A percentile compares a stretch with the other conserved stretches of the same genome.
phyloP scores from a whole-genome alignment of 805 yeast species.

The Lachancea sp. region DNA sequence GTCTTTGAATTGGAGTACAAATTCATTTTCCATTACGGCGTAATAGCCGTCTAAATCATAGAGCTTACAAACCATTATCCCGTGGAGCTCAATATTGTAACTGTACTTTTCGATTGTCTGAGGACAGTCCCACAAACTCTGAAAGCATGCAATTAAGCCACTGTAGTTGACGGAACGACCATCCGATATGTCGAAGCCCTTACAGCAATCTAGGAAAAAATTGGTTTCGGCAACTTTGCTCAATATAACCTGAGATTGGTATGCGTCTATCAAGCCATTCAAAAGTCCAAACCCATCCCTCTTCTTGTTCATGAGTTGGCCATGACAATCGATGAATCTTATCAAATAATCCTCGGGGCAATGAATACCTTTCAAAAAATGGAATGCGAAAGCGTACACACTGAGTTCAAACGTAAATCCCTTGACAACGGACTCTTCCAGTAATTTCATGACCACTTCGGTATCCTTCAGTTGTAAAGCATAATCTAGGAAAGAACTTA shows the following conservation, averaged over 20 bases:
- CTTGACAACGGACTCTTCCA: slow-evolving; percentile 37
- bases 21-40: slow-evolving; percentile 22
- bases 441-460: slow-evolving; percentile 32
- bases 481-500: slow-evolving; percentile 25
- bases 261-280: slow-evolving; percentile 21
- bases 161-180: slow-evolving; percentile 18
- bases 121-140: slow-evolving; percentile 28
- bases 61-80: slow-evolving; percentile 34
- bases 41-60: slow-evolving; percentile 33
- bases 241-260: slow-evolving; percentile 21
- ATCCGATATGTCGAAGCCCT: slow-evolving; percentile 17
- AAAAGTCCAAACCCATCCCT: slow-evolving; percentile 29
- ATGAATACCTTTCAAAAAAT: slow-evolving; percentile 28
- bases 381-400: slow-evolving; percentile 32
- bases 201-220: slow-evolving; percentile 29
- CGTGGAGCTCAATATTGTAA: slow-evolving; percentile 28
- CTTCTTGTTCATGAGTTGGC: slow-evolving; percentile 17
- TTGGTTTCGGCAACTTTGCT: slow-evolving; percentile 24
- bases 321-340: slow-evolving; percentile 33
- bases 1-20: slow-evolving; percentile 30
- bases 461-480: slow-evolving; percentile 28
- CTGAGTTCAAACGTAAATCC: slow-evolving; percentile 28
- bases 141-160: slow-evolving; percentile 32
- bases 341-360: slow-evolving; percentile 30
- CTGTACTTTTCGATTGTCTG: slow-evolving; percentile 24